phyloP scores from a whole-genome alignment of 1,139 yeast genomes.

The Protomyces lactucae-debilis region DNA sequence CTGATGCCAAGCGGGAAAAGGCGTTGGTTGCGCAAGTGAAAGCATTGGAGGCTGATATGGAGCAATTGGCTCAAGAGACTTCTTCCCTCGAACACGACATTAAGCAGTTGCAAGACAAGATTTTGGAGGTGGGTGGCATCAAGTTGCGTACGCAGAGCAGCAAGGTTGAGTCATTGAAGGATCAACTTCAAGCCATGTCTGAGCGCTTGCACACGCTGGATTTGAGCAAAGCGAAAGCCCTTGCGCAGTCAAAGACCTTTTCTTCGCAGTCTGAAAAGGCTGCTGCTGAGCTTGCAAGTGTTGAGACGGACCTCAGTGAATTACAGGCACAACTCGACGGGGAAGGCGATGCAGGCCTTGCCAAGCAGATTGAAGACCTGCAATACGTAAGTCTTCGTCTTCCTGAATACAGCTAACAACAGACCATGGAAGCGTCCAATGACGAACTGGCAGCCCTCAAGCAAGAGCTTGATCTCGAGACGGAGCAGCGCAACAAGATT shows the following conservation, averaged over 20 bases:
- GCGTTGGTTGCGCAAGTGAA: conserved; percentile 33
- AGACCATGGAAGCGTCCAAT: conserved; percentile 39
- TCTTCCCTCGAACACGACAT: conserved; percentile 57
- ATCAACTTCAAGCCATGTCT: conserved; percentile 58
- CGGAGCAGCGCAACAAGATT: conserved; percentile 54
- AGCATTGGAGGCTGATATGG: conserved; percentile 41
- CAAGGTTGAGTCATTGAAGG: conserved; percentile 70
- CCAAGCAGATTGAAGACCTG: conserved; percentile 27
- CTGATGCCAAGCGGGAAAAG: conserved; percentile 27
- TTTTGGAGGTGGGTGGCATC: conserved; percentile 90
- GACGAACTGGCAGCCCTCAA: conserved; percentile 44
- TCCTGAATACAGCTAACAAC: conserved; percentile 31
- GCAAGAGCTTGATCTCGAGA: conserved; percentile 49
- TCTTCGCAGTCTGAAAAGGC: conserved; percentile 48
- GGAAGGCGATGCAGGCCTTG: conserved; percentile 27
- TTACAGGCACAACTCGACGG: conserved; percentile 33
- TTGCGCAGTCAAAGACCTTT: conserved; percentile 59
- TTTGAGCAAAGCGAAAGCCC: conserved; percentile 58
- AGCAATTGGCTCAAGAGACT: conserved; percentile 52
- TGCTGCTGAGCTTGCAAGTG: conserved; percentile 38
- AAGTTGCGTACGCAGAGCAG: conserved; percentile 74
- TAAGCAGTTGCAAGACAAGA: conserved; percentile 60
- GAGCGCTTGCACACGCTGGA: conserved; percentile 61
- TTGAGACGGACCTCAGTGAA: conserved; percentile 42
- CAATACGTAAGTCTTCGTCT: conserved; percentile 1